Evolutionary conservation across 73 alveolate genomes (phyloP), one percentile per base, ranked within the genome.

Genomic region (Uronychia binucleata): DNA sequence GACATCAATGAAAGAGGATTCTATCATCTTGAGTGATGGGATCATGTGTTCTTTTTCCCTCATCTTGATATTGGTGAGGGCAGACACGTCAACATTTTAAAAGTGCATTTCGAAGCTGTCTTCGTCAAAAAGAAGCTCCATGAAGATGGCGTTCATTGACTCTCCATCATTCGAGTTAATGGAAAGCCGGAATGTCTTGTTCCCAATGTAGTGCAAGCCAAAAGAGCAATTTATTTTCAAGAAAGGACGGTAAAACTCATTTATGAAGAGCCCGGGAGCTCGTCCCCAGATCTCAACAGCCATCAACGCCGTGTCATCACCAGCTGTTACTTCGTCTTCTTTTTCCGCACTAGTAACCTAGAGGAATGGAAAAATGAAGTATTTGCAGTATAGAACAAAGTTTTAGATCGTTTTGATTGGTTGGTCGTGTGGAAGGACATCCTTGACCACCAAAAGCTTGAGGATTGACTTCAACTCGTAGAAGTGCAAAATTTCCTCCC

Each of bases 21-120:
- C 91, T 0, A 85, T 86, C 0, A 77, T 46, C 31, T 85, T 75
- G 28, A 85, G 58, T 0, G 86, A 33, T 14, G 85, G 79, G 14
- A 85, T 11, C 57, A 31, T 74, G n/a, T 58, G 25, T 59, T 83
- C 90, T 26, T 79, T 82, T 14, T 74, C 88, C 59, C 75, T 60
- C 1, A 34, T 1, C 0, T 78, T 78, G 0, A 81, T 31, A 29
- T n/a, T 29, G 1, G n/a, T 46, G n/a, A 46, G 33, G 75, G 0
- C 74, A 76, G 25, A 81, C 67, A 46, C 19, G 57, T 77, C 86
- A 5, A 46, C 67, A 46, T 46, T 46, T 74, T 85, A 28, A 76
- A 85, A 85, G 58, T 77, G 57, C 33, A 74, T 85, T n/a, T 85
- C 80, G 33, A 85, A 85, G 80, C 86, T 77, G 19, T 77, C 26